Percentiles rank a stretch among this genome's conserved stretches.
Conservation (phyloP, 495 filamentous ascomycete genomes). For the Penicillium subrubescens region DNA sequence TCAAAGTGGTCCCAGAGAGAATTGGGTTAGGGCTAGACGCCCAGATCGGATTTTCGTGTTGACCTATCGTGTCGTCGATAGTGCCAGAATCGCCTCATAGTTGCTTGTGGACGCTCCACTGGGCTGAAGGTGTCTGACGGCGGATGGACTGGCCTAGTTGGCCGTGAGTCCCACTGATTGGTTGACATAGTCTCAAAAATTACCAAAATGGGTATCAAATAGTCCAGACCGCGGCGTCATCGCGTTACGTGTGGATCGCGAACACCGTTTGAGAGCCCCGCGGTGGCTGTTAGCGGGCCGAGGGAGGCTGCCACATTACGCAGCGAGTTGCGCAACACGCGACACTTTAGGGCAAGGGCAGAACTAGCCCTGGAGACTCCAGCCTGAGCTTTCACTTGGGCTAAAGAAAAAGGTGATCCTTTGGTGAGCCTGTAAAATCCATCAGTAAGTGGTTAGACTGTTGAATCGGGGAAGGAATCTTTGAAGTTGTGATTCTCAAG, state of each 20-base stretch:
- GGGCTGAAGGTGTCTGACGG: not conserved
- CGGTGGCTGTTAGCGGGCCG: not conserved
- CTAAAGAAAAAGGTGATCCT: not conserved
- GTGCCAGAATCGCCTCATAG: slow-evolving; percentile 4
- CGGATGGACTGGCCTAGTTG: not conserved
- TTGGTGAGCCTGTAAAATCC: too few relatives aligned
- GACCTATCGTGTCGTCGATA: not conserved
- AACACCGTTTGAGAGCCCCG: not conserved
- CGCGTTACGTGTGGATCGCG: slow-evolving; percentile 11
- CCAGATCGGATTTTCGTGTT: not conserved
- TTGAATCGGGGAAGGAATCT: not conserved
- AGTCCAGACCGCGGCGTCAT: slow-evolving; percentile 12
- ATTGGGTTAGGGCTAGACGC: slow-evolving; percentile 2
- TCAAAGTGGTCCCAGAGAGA: not conserved
- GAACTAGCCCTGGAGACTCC: not conserved
- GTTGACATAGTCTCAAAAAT: not conserved
- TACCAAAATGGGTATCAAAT: not conserved
- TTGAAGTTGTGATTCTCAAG: not conserved
- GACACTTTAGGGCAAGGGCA: not conserved
- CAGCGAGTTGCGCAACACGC: not conserved
- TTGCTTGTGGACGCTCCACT: not conserved
- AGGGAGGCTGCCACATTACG: slow-evolving; percentile 6
- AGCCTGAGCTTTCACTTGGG: not conserved
- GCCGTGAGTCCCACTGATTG: slow-evolving; percentile 5
- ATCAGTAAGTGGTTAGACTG: not conserved